Conservation (phyloP, 495 filamentous ascomycete species). For the Aspergillus steynii region DNA sequence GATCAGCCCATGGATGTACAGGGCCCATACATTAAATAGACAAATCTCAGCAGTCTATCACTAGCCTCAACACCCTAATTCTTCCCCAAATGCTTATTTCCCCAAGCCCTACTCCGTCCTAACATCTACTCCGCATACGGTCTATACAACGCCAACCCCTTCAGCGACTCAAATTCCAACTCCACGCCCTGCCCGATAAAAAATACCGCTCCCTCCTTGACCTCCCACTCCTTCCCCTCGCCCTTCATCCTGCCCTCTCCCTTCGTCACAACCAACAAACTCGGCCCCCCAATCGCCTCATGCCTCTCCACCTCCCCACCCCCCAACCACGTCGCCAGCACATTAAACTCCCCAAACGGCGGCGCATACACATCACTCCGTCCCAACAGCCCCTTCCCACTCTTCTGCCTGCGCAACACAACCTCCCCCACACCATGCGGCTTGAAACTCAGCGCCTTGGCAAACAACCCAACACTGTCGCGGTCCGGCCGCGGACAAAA, state of each 20-base stretch:
- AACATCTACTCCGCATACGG: slow-evolving; percentile 51
- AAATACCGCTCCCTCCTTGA: slow-evolving; percentile 64
- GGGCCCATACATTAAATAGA: neutral
- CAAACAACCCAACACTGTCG: slow-evolving; percentile 63
- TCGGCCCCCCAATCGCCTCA: slow-evolving; percentile 58
- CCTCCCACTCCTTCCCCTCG: slow-evolving; percentile 42
- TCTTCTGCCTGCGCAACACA: slow-evolving; percentile 47
- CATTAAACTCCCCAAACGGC: slow-evolving; percentile 72
- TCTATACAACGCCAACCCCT: slow-evolving; percentile 56
- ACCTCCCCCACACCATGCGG: slow-evolving; percentile 58
- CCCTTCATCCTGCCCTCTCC: slow-evolving; percentile 61
- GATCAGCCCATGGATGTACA: too few relatives aligned
- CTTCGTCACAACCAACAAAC: slow-evolving; percentile 63
- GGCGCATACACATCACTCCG: slow-evolving; percentile 64
- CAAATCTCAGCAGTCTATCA: neutral
- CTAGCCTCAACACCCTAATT: too few relatives aligned
- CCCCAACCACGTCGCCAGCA: slow-evolving; percentile 60
- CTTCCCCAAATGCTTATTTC: neutral
- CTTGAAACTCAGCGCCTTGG: slow-evolving; percentile 58
- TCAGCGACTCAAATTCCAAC: slow-evolving; percentile 47
- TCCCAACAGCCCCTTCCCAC: slow-evolving; percentile 53
- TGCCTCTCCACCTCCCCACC: slow-evolving; percentile 60
- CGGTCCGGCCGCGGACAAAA: slow-evolving; percentile 69
- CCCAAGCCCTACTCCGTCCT: neutral
- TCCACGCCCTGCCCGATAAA: slow-evolving; percentile 65